Conservation (phyloP, 768 basidiomycete genomes). For the Leucocoprinus leucothites region DNA sequence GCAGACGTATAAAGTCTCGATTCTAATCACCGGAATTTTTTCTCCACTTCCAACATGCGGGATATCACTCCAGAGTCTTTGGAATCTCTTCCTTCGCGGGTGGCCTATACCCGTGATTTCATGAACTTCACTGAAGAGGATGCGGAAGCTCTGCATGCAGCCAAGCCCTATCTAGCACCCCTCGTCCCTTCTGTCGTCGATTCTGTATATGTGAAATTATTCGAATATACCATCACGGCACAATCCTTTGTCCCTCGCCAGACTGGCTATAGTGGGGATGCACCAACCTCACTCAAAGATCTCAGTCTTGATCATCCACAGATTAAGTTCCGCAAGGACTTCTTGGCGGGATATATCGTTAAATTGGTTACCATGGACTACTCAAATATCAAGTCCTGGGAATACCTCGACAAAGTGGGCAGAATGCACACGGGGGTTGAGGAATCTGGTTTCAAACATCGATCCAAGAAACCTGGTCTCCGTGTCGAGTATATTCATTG, state of each 20-base stretch:
- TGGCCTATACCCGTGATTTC: conserved; percentile 44
- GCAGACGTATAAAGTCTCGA: neutral
- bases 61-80: conserved; percentile 24
- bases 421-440: conserved; percentile 43
- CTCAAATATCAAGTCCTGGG: conserved; percentile 37
- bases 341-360: conserved; percentile 28
- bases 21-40: neutral
- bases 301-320: conserved; percentile 41
- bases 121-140: conserved; percentile 40
- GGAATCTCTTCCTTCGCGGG: conserved; percentile 31
- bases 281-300: conserved; percentile 35
- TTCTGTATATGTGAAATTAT: conserved; percentile 41
- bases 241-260: conserved; percentile 34
- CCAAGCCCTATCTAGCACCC: conserved; percentile 37
- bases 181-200: conserved; percentile 43
- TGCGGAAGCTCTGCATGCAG: conserved; percentile 36
- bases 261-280: conserved; percentile 37
- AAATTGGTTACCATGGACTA: conserved; percentile 45
- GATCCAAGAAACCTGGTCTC: conserved; percentile 24
- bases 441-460: neutral
- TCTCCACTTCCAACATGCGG: conserved; percentile 20
- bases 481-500: conserved; percentile 38
- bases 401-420: conserved; percentile 45
- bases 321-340: conserved; percentile 44
- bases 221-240: conserved; percentile 40